phyloP scores from a whole-genome alignment of 352 stramenopile species.

The Phytopythium sindhum region DNA sequence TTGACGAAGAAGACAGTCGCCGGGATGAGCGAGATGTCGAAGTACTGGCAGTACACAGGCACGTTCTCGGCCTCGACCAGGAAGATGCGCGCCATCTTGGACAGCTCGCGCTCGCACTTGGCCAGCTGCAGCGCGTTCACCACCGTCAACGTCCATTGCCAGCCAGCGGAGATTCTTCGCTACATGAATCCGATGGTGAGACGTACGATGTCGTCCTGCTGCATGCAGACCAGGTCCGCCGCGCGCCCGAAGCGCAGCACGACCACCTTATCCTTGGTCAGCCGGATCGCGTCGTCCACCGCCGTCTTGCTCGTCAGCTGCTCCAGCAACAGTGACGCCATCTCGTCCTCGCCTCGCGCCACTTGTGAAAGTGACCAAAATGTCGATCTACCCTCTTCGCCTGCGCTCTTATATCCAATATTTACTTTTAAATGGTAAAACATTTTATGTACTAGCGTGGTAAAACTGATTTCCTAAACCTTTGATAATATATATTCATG shows the following conservation, averaged over 20 bases:
- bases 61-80: slow-evolving; percentile 68
- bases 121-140: slow-evolving; percentile 38
- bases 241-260: slow-evolving; percentile 77
- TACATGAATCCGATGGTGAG: not conserved
- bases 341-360: slow-evolving; percentile 5
- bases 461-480: no score
- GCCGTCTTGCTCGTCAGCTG: slow-evolving; percentile 52
- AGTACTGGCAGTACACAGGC: slow-evolving; percentile 85
- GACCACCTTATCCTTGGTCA: slow-evolving; percentile 78
- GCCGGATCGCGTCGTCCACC: slow-evolving; percentile 75
- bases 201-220: slow-evolving; percentile 82
- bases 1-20: slow-evolving; percentile 89
- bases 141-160: not conserved
- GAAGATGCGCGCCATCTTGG: slow-evolving; percentile 73
- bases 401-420: not conserved
- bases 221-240: slow-evolving; percentile 65
- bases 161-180: not conserved
- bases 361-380: not conserved
- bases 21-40: slow-evolving; percentile 85
- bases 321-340: slow-evolving; percentile 77
- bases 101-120: slow-evolving; percentile 73
- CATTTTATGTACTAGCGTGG: no score
- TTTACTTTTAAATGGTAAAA: not conserved
- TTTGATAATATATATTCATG: not conserved
- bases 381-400: no score